Evolutionary conservation across 345 rosid species (phyloP).

Genomic region (Citrus maxima): DNA sequence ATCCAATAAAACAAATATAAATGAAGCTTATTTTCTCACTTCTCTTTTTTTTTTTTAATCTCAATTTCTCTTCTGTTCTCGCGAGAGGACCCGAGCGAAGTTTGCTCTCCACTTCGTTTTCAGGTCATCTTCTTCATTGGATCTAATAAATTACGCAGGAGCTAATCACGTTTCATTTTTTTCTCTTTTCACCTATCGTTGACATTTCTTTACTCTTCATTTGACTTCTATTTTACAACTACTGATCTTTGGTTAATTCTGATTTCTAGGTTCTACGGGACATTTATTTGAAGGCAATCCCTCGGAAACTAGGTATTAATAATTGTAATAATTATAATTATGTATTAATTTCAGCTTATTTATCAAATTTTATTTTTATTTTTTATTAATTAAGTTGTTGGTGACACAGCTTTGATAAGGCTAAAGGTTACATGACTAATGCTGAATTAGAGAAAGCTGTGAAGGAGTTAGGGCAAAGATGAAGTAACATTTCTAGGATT

Average conservation of each 20-base stretch:
- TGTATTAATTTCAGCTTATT: neutral
- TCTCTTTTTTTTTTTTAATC: neutral
- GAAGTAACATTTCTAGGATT: conserved; percentile 73
- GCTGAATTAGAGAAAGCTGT: conserved; percentile 74
- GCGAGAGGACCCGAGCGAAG: conserved; percentile 8
- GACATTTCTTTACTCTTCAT: neutral
- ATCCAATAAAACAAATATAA: neutral
- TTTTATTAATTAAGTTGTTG: neutral
- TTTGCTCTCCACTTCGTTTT: neutral
- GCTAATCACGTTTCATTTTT: neutral
- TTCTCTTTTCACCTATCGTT: neutral
- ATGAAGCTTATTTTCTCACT: neutral
- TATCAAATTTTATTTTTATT: neutral
- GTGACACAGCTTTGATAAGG: conserved; percentile 40
- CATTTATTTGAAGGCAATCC: conserved; percentile 35
- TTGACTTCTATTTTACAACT: neutral
- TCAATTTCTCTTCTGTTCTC: neutral
- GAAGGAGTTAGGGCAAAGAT: conserved; percentile 64
- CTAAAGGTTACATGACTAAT: conserved; percentile 76
- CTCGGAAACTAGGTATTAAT: conserved; percentile 40
- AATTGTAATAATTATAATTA: neutral
- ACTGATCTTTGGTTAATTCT: neutral
- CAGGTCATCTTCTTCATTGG: neutral
- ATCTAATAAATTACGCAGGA: neutral
- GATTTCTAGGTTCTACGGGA: conserved; percentile 20